Base-by-base conservation (phyloP, 345 rosid species). In the Angophora floribunda region DNA sequence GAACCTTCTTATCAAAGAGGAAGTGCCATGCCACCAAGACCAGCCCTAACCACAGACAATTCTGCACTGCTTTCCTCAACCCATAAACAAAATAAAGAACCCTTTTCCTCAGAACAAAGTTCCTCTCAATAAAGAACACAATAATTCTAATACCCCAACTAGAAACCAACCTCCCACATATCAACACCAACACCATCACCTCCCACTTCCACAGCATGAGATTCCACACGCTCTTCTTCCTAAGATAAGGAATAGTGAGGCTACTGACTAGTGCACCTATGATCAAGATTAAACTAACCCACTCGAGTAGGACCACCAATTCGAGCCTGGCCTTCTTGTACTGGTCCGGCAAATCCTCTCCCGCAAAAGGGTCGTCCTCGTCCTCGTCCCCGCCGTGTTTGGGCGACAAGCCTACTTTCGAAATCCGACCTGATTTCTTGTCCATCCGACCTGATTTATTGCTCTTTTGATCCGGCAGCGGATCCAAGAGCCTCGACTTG, bases 201-300 rank as follows among this genome's bases (percentile, higher is more conserved):
- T 87, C 95, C 98, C 98, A 96, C 90, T 94, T 96, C 98, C 98
- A 96, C 7, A 95, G 63, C 47, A 87, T 65, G 16, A 96, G 94
- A 7, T 93, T 86, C 94, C 94, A 92, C 1, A 93, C 11, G 47
- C 16, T 55, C 88, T 88, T 88, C 82, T 80, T 80, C 85, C 90
- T 93, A 85, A 94, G 80, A 75, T 61, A 52, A 63, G 91, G 89
- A 67, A 95, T 88, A 0, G 92, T 21, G 67, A 95, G 94, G n/a
- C 92, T 94, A 47, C 95, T 93, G 22, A 91, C 55, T 22, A 95
- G 80, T 2, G 88, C 91, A 24, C 89, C 93, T 1, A 92, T 89
- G 11, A 96, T 92, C 59, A 90, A 86, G 84, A 96, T 59, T 90
- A 96, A 90, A 75, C 94, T 90, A 45, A 93, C 26, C 95, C 95